phyloP scores from a whole-genome alignment of 257 asterid species.

The Primulina eburnea region DNA sequence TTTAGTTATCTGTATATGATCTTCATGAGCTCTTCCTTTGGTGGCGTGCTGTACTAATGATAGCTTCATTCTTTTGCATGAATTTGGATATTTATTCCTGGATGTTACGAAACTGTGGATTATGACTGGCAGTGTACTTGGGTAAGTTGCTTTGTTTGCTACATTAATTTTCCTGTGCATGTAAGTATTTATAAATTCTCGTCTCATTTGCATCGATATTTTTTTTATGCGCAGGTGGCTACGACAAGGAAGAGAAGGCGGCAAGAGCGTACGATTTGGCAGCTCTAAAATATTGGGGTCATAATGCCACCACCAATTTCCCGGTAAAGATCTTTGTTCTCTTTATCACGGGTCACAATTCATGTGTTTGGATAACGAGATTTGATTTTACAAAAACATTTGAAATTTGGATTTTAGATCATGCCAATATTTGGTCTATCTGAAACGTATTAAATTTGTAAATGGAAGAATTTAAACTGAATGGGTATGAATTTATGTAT shows the following conservation, averaged over 20 bases:
- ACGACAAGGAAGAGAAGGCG: slow-evolving; percentile 92
- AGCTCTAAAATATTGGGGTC: slow-evolving; percentile 95
- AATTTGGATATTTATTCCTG: slow-evolving; percentile 29
- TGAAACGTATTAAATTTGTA: too few species aligned
- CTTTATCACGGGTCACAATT: too few species aligned
- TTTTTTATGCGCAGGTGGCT: slow-evolving; percentile 55
- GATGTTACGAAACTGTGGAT: slow-evolving; percentile 28
- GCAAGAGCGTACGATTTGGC: slow-evolving; percentile 91
- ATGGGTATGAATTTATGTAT: too few species aligned
- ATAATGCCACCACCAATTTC: slow-evolving; percentile 85
- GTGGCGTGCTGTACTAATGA: too few species aligned
- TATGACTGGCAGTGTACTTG: slow-evolving; percentile 65
- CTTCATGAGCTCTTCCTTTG: neutral
- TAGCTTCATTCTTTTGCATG: slow-evolving; percentile 35
- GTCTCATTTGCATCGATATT: slow-evolving; percentile 7
- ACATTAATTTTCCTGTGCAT: neutral
- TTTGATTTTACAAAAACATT: neutral
- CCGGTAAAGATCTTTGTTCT: slow-evolving; percentile 39
- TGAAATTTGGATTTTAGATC: too few species aligned
- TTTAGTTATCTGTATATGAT: neutral
- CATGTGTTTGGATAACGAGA: neutral
- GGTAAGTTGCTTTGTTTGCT: slow-evolving; percentile 43
- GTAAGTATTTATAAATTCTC: neutral
- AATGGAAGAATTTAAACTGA: too few species aligned
- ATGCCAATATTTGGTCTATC: neutral